Evolutionary conservation across 75 land plant species (phyloP).

Genomic region (Sequoia sempervirens): DNA sequence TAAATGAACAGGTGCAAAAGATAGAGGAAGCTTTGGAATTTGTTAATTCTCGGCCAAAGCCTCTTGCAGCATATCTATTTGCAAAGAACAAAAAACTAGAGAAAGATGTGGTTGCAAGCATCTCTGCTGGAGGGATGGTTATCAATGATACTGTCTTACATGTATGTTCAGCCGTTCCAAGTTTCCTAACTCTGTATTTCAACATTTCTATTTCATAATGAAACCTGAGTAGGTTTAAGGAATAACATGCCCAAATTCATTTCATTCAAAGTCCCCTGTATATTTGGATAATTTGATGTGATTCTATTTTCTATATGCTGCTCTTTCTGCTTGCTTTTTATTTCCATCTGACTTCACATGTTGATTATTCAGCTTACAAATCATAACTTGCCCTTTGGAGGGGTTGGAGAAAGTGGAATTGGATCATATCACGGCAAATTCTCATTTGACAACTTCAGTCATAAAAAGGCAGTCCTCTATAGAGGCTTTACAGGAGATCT

Average conservation of each 20-base stretch:
- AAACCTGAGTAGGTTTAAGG: neutral
- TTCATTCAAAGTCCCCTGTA: neutral
- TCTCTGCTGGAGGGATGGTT: conserved; percentile 68
- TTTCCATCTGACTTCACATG: neutral
- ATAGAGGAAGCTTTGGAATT: conserved; percentile 54
- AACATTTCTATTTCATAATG: neutral
- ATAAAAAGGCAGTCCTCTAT: conserved; percentile 51
- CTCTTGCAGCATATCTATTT: conserved; percentile 77
- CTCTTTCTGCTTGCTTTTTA: neutral
- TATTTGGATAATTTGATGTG: neutral
- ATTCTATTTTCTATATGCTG: neutral
- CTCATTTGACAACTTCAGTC: conserved; percentile 64
- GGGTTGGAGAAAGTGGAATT: conserved; percentile 68
- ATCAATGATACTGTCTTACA: conserved; percentile 71
- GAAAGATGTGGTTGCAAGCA: conserved; percentile 35
- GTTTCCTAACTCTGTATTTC: neutral
- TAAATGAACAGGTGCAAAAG: conserved; percentile 44
- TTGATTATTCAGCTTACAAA: conserved; percentile 28
- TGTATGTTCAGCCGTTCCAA: conserved; percentile 23
- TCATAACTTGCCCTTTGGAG: conserved; percentile 47
- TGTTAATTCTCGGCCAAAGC: conserved; percentile 52
- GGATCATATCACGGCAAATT: conserved; percentile 61
- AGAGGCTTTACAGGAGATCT: conserved; percentile 52
- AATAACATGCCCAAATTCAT: neutral
- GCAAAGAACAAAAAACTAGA: conserved; percentile 42